Conservation (phyloP, 225 moss, liverwort and hornwort species). For the Bryoerythrophyllum caledonicum region DNA sequence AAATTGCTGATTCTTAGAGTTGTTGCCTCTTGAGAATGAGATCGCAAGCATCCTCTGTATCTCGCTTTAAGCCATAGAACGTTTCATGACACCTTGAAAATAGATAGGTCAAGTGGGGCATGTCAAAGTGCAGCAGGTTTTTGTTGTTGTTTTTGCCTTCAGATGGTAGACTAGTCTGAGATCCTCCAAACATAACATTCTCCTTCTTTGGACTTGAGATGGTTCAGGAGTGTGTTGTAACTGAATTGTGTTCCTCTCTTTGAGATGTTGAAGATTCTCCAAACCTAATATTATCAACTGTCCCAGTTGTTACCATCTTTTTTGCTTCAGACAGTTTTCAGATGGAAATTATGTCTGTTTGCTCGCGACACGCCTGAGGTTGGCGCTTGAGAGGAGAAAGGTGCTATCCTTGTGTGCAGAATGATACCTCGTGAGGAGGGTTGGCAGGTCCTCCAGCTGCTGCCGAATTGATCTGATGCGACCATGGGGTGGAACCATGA, state of each 20-base stretch:
- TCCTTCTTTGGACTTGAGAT: too few species aligned
- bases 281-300: not conserved
- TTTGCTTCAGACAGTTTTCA: too few species aligned
- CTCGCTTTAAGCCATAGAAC: not conserved
- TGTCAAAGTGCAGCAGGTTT: slow-evolving; percentile 8
- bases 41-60: slow-evolving; percentile 28
- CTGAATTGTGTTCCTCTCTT: too few species aligned
- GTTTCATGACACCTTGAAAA: slow-evolving; percentile 9
- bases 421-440: slow-evolving; percentile 22
- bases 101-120: not conserved
- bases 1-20: slow-evolving; percentile 32
- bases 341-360: not conserved
- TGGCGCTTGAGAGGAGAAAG: not conserved
- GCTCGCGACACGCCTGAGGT: not conserved
- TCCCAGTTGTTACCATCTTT: not conserved
- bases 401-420: slow-evolving; percentile 18
- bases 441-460: slow-evolving; percentile 10
- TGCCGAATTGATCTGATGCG: not conserved
- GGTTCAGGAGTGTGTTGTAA: too few species aligned
- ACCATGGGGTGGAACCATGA: slow-evolving; percentile 46
- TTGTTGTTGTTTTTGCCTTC: not conserved
- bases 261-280: too few species aligned
- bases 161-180: not conserved
- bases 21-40: slow-evolving; percentile 27
- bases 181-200: not conserved